Conservation (phyloP, 371 early-diverging fungal species). For the Mucor sp. region DNA sequence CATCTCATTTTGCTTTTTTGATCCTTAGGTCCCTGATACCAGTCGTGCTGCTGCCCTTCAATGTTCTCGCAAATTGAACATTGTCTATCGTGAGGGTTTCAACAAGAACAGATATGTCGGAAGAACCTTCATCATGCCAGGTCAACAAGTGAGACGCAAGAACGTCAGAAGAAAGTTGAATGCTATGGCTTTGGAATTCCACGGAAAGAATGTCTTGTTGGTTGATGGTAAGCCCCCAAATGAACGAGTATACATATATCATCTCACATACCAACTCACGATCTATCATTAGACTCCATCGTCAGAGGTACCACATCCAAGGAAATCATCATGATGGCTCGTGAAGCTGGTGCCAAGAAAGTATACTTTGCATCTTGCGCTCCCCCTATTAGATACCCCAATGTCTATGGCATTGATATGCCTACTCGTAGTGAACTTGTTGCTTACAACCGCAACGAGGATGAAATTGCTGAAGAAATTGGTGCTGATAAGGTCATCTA, state of each 20-base stretch:
- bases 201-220: conserved; percentile 91
- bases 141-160: conserved; percentile 87
- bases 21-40: conserved; percentile 86
- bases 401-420: conserved; percentile 99
- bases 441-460: conserved; percentile 77
- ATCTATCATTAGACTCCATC: conserved; percentile 78
- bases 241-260: background rate
- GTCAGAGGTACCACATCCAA: conserved; percentile 97
- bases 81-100: conserved; percentile 95
- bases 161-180: conserved; percentile 97
- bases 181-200: conserved; percentile 96
- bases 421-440: conserved; percentile 92
- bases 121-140: conserved; percentile 98
- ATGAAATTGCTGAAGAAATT: conserved; percentile 82
- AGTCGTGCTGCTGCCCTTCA: conserved; percentile 93
- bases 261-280: background rate
- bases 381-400: conserved; percentile 93
- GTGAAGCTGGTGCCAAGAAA: conserved; percentile 96
- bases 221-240: conserved; percentile 78
- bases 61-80: conserved; percentile 81
- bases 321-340: conserved; percentile 98
- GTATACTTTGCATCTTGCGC: conserved; percentile 98
- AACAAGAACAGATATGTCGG: conserved; percentile 98
- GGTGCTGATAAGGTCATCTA: conserved; percentile 95
- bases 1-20: background rate